A percentile compares a stretch with the other conserved stretches of the same genome.
Conservation (phyloP, 306 rosid species). For the Begonia masoniana region DNA sequence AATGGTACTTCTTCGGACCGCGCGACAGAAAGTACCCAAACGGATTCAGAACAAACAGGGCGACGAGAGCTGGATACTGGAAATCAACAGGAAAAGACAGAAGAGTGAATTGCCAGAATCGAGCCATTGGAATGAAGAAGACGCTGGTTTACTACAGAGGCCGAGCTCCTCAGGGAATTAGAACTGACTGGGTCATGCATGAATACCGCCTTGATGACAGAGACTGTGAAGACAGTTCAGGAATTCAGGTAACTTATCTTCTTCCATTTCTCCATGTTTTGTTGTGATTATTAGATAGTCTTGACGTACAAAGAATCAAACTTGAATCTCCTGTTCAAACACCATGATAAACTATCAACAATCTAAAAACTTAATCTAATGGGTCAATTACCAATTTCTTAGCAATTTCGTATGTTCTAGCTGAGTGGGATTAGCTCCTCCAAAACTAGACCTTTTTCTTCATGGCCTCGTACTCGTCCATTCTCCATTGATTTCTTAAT, state of each 20-base stretch:
- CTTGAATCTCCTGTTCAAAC: too few species aligned
- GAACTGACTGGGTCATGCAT: conserved; percentile 99
- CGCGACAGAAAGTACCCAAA: conserved; percentile 89
- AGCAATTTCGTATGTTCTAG: too few species aligned
- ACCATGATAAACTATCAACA: too few species aligned
- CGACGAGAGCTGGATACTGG: conserved; percentile 97
- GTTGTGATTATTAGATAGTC: too few species aligned
- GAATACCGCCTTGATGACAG: conserved; percentile 91
- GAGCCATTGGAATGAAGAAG: conserved; percentile 96
- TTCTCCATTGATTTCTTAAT: too few species aligned
- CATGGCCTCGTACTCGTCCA: too few species aligned
- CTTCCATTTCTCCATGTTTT: too few species aligned
- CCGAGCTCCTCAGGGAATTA: conserved; percentile 93
- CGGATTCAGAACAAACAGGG: conserved; percentile 93
- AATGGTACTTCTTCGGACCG: conserved; percentile 98
- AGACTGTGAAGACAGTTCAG: conserved; percentile 55
- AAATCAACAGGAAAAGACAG: conserved; percentile 93
- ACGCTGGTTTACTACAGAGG: conserved; percentile 90
- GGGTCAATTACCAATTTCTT: too few species aligned
- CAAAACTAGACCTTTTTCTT: too few species aligned
- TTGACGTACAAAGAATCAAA: too few species aligned
- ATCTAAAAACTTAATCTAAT: too few species aligned
- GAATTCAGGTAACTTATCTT: conserved; percentile 44
- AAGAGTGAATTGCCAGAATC: conserved; percentile 49
- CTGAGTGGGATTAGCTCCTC: too few species aligned